Base-by-base conservation (phyloP, 2,329 filamentous ascomycete genomes). In the Nemania serpens region DNA sequence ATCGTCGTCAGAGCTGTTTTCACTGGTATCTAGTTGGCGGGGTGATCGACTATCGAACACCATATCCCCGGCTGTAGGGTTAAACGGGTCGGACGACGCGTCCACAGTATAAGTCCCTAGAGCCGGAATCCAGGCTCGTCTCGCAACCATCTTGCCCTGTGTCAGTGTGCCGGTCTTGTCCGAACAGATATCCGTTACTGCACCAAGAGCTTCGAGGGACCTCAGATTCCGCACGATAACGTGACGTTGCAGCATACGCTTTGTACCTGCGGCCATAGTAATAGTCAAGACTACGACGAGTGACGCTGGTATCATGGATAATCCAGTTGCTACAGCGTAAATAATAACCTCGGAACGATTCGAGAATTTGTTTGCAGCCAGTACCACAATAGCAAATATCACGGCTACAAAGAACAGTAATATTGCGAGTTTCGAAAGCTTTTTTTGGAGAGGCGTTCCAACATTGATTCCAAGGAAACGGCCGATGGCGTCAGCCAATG, bases 361-460 rank as follows among this genome's bases (percentile, higher is more conserved):
- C n/a, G 77, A 74, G 71, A 85, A 87, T 1, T 80, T 68, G 73
- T 89, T 90, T 55, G 88, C 84, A 6, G 79, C 88, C 47, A 90
- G 81, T 41, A 90, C 88, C 67, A 91, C 85, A 66, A 91, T 83
- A 9, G 88, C 88, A 63, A 88, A 88, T 25, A 91, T 69, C 12
- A 91, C 83, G 2, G 88, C 88, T 53, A 89, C 82, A 33, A 79
- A 81, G 69, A 91, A 90, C 1, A 91, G 81, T 2, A 88, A 73
- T 17, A 90, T 79, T 20, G 88, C 88, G 51, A 91, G 81, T 71
- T 85, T 84, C 49, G 87, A 88, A 15, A 91, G 78, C 69, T 88
- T 90, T 67, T 83, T 82, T 73, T 90, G 87, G 17, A 91, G 79
- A 2, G 88, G 89, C 11, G 88, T 91, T 48, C 89, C 88, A 12